These are phyloP conservation scores for Sugiyamaella grinbergsii DNA, from an alignment of 1,139 yeast genomes.

Conservation along the genomic window DNA sequence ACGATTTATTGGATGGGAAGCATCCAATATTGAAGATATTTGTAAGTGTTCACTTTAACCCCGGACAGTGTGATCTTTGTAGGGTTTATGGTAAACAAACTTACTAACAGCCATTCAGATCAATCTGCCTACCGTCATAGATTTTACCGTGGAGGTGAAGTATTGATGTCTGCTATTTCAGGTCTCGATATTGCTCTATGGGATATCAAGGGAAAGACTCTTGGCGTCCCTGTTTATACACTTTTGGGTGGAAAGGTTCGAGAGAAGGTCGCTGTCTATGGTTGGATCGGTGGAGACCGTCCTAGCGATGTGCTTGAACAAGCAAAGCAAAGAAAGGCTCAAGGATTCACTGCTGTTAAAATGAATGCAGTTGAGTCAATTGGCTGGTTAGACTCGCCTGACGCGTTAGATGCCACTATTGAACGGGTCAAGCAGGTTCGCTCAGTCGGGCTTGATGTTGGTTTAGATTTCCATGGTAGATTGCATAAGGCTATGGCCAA, in stretches of 20 bases:
- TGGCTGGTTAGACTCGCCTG: slow-evolving; percentile 40
- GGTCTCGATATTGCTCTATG: slow-evolving; percentile 42
- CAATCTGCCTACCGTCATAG: slow-evolving; percentile 40
- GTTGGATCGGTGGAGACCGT: slow-evolving; percentile 43
- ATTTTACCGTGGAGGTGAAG: slow-evolving; percentile 41
- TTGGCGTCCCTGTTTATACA: slow-evolving; percentile 40
- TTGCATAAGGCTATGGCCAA: slow-evolving; percentile 41
- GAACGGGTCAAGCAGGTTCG: slow-evolving; percentile 36
- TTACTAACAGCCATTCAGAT: slow-evolving; percentile 14
- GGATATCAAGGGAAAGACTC: slow-evolving; percentile 41
- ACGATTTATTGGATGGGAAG: slow-evolving; percentile 41
- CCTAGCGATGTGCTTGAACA: slow-evolving; percentile 37
- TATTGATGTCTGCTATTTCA: slow-evolving; percentile 40
- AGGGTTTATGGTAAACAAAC: no score
- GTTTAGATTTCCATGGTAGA: slow-evolving; percentile 40
- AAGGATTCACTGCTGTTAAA: slow-evolving; percentile 42
- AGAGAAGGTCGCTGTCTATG: slow-evolving; percentile 38
- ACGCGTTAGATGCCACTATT: slow-evolving; percentile 34
- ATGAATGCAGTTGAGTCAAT: slow-evolving; percentile 39
- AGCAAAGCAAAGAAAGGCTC: slow-evolving; percentile 37
- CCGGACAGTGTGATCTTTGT: not conserved
- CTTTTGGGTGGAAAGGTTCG: slow-evolving; percentile 41
- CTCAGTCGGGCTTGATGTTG: slow-evolving; percentile 38
- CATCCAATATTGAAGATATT: slow-evolving; percentile 39
- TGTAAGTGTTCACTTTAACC: slow-evolving; percentile 24